These are phyloP conservation scores for Apodospora peruviana DNA, from an alignment of 495 filamentous ascomycete species.

Conservation along the genomic window DNA sequence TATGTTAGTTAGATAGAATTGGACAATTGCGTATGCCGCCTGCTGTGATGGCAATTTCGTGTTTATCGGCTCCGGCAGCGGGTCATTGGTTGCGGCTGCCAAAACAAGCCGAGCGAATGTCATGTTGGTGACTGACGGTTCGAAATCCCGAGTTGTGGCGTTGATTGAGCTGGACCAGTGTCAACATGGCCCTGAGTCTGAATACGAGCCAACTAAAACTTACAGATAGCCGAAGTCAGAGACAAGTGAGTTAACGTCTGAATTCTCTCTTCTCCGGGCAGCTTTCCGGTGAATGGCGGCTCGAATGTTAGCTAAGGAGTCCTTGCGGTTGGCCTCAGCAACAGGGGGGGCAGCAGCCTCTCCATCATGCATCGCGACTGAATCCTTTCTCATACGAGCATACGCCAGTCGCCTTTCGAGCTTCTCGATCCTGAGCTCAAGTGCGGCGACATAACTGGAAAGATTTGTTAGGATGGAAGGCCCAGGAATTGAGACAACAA, in stretches of 20 bases:
- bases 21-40: slow-evolving; percentile 58
- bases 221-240: slow-evolving; percentile 78
- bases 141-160: slow-evolving; percentile 86
- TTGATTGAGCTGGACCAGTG: slow-evolving; percentile 64
- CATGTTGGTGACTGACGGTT: slow-evolving; percentile 75
- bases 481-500: background rate
- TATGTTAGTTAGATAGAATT: slow-evolving; percentile 78
- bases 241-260: slow-evolving; percentile 73
- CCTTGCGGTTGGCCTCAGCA: slow-evolving; percentile 45
- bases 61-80: slow-evolving; percentile 48
- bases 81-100: slow-evolving; percentile 62
- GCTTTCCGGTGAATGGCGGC: slow-evolving; percentile 56
- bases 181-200: slow-evolving; percentile 3
- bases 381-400: slow-evolving; percentile 52
- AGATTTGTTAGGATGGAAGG: background rate
- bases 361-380: slow-evolving; percentile 40
- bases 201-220: slow-evolving; percentile 12
- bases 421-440: slow-evolving; percentile 82
- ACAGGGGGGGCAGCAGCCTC: slow-evolving; percentile 28
- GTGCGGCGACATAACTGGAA: slow-evolving; percentile 77
- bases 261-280: slow-evolving; percentile 55
- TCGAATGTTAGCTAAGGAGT: slow-evolving; percentile 53
- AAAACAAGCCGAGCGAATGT: slow-evolving; percentile 81
- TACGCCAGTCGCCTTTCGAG: slow-evolving; percentile 67
- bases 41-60: slow-evolving; percentile 61